phyloP scores from a whole-genome alignment of 495 filamentous ascomycete genomes.

The Hyaloscypha hepaticicola region DNA sequence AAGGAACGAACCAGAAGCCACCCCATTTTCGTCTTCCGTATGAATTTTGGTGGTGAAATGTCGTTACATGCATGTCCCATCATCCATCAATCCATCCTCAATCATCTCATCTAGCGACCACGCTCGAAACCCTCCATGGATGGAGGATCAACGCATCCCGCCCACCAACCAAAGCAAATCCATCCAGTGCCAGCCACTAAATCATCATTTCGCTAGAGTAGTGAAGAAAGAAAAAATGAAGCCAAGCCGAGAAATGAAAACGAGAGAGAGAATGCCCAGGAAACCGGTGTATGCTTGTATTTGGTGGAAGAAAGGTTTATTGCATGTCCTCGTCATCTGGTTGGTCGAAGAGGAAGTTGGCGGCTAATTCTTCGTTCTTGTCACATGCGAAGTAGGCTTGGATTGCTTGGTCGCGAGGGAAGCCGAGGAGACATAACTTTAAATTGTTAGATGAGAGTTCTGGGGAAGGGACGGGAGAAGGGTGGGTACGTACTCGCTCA shows the following conservation, averaged over 20 bases:
- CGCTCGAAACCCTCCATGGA: not conserved
- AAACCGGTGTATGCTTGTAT: not conserved
- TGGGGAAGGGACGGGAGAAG: not conserved
- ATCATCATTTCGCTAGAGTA: not conserved
- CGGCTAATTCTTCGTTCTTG: constrained; percentile 97
- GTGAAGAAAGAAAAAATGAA: not conserved
- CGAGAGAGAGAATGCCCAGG: not conserved
- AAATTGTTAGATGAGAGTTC: constrained; percentile 32
- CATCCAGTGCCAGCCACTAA: not conserved
- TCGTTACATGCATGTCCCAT: not conserved
- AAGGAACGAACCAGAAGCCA: not conserved
- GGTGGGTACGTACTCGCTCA: constrained; percentile 69
- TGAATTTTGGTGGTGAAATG: not conserved
- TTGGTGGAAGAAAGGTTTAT: not conserved
- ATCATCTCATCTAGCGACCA: not conserved
- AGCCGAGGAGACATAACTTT: constrained; percentile 86
- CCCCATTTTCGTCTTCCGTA: not conserved
- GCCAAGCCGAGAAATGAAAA: not conserved
- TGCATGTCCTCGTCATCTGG: constrained; percentile 67
- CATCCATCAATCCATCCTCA: not conserved
- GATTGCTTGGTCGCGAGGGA: constrained; percentile 88
- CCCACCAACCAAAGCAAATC: not conserved
- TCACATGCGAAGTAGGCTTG: constrained; percentile 99
- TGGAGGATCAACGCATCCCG: no score
- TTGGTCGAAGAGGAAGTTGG: constrained; percentile 97